A percentile compares a stretch with the other conserved stretches of the same genome.
Evolutionary conservation across 1,284 basidiomycete species (phyloP).

Genomic region (Cryptococcus sp.): DNA sequence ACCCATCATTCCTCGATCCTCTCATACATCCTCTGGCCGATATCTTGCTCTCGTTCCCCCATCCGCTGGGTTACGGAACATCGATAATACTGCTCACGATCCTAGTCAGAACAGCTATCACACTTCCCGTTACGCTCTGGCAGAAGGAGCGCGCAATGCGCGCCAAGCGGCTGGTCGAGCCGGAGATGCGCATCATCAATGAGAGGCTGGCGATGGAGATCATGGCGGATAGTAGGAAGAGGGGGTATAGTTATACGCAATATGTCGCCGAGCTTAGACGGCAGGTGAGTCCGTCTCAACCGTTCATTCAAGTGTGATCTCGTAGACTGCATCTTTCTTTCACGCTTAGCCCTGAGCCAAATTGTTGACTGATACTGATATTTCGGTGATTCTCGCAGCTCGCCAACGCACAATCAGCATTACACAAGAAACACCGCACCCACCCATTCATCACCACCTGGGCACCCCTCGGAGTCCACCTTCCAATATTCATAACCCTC

Average conservation of each 20-base stretch:
- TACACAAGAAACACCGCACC: conserved; percentile 47
- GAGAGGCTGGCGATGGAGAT: conserved; percentile 47
- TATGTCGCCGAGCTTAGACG: conserved; percentile 52
- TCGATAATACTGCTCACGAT: conserved; percentile 57
- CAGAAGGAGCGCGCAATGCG: conserved; percentile 49
- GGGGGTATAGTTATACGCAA: conserved; percentile 52
- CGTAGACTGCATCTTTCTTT: not conserved
- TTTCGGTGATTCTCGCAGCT: conserved; percentile 31
- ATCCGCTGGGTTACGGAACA: conserved; percentile 46
- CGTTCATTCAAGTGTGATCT: too few relatives aligned
- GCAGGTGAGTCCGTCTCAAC: conserved; percentile 38
- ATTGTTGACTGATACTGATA: not conserved
- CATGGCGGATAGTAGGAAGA: conserved; percentile 41
- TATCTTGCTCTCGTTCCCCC: conserved; percentile 31
- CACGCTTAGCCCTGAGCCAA: too few relatives aligned
- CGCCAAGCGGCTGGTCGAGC: conserved; percentile 53
- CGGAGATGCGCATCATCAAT: conserved; percentile 53
- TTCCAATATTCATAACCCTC: conserved; percentile 53
- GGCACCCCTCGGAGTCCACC: conserved; percentile 48
- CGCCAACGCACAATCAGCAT: conserved; percentile 35
- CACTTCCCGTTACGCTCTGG: conserved; percentile 58
- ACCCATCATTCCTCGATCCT: conserved; percentile 17
- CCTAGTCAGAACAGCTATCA: conserved; percentile 52
- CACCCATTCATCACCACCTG: conserved; percentile 48
- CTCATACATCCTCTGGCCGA: conserved; percentile 32